These are phyloP conservation scores for Nannizziopsis arthrosporioides DNA, from an alignment of 2,329 filamentous ascomycete genomes.

Conservation along the genomic window DNA sequence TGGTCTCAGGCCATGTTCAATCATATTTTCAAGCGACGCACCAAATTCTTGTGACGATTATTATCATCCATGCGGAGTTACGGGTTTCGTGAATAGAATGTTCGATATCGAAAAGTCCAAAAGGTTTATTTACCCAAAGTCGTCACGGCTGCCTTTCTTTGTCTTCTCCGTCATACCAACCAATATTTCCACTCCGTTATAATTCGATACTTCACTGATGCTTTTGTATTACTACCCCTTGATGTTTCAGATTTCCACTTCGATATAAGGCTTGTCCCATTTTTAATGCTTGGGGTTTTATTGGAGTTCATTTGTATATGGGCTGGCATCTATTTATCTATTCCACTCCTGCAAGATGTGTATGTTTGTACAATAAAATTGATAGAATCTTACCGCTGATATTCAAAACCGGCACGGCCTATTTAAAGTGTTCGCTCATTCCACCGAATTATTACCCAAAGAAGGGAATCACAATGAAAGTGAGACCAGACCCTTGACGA, in stretches of 20 bases:
- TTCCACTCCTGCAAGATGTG: slow-evolving; percentile 1
- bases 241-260: background rate
- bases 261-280: background rate
- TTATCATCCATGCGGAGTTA: no score
- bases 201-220: slow-evolving; percentile 3
- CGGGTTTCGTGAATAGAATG: no score
- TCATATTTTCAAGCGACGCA: no score
- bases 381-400: no score
- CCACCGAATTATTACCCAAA: background rate
- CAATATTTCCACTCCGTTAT: background rate
- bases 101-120: no score
- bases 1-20: no score
- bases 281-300: background rate
- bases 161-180: background rate
- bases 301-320: background rate
- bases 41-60: no score
- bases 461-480: background rate
- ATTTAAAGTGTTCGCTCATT: no score
- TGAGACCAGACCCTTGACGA: slow-evolving; percentile 10
- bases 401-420: no score
- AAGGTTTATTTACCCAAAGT: background rate
- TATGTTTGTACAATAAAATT: background rate
- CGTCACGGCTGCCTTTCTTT: background rate
- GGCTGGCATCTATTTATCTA: background rate
- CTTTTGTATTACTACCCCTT: slow-evolving; percentile 7